Evolutionary conservation across 2,329 filamentous ascomycete species (phyloP).

Genomic region (Chaetomium sp.): DNA sequence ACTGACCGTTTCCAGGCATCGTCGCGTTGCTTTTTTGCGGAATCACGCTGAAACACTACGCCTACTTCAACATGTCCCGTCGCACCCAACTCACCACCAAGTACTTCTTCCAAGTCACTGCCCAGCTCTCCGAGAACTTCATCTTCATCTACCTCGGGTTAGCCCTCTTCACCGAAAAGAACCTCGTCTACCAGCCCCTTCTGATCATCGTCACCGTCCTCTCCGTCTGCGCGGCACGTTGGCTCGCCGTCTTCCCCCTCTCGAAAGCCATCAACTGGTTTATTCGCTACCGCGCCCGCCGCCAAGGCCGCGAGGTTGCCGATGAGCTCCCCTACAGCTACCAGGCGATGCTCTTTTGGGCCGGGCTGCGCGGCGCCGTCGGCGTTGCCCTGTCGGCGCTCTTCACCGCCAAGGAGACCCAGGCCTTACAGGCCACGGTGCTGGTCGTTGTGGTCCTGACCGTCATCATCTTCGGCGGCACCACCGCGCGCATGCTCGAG

Average conservation of each 20-base stretch:
- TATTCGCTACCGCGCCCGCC: conserved; percentile 79
- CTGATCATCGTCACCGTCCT: conserved; percentile 92
- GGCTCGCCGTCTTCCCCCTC: conserved; percentile 92
- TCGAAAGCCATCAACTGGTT: conserved; percentile 90
- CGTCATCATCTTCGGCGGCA: conserved; percentile 98
- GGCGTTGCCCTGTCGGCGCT: conserved; percentile 92
- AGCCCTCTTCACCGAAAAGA: conserved; percentile 88
- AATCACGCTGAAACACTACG: conserved; percentile 97
- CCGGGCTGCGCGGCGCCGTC: conserved; percentile 90
- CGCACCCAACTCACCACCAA: conserved; percentile 97
- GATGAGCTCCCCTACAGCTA: conserved; percentile 94
- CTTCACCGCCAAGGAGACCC: conserved; percentile 77
- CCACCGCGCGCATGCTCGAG: conserved; percentile 95
- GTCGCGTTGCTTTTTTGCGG: conserved; percentile 96
- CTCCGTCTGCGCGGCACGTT: conserved; percentile 89
- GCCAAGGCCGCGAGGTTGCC: conserved; percentile 70
- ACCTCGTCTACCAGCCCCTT: conserved; percentile 87
- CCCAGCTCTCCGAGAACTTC: conserved; percentile 96
- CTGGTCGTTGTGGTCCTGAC: conserved; percentile 95
- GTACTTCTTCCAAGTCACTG: conserved; percentile 92
- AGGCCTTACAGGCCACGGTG: conserved; percentile 89
- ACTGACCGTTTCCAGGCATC: conserved; percentile 65
- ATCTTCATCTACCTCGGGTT: conserved; percentile 99
- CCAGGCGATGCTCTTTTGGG: conserved; percentile 99
- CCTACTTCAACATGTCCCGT: conserved; percentile 99